These are phyloP conservation scores for Chaetomium sp. DNA, from an alignment of 2,329 filamentous ascomycete species.

Conservation along the genomic window DNA sequence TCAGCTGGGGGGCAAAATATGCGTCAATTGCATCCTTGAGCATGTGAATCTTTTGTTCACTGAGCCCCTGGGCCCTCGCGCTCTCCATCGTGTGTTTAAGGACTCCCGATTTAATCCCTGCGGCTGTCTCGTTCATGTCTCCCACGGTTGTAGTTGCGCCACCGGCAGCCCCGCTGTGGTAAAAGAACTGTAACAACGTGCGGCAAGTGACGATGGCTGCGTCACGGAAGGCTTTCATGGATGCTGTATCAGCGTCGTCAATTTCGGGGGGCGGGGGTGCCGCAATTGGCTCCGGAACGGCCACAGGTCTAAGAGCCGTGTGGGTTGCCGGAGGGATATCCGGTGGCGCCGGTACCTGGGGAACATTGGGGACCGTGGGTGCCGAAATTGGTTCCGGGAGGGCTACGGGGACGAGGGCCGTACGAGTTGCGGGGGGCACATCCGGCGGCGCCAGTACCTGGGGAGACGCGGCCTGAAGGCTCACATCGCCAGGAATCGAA, in stretches of 20 bases:
- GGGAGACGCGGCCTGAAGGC: background rate
- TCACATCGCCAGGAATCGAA: too few relatives aligned
- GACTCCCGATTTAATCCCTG: constrained; percentile 12
- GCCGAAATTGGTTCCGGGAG: background rate
- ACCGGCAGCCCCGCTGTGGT: background rate
- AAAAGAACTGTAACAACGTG: constrained; percentile 11
- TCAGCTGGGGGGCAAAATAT: background rate
- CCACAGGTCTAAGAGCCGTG: background rate
- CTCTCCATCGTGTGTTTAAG: constrained; percentile 4
- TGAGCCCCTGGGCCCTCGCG: background rate
- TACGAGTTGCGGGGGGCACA: background rate
- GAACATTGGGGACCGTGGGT: background rate
- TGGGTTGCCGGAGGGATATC: background rate
- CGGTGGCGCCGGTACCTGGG: background rate
- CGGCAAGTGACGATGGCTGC: background rate
- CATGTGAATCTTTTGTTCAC: background rate
- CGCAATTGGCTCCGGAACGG: background rate
- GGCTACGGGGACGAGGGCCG: background rate
- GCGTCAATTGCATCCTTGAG: background rate
- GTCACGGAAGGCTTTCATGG: background rate
- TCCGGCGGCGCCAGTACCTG: background rate
- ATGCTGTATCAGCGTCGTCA: background rate
- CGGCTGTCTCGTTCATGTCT: constrained; percentile 3
- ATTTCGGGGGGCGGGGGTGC: background rate
- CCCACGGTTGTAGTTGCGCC: background rate